phyloP scores from a whole-genome alignment of 1,284 basidiomycete genomes.

The Singerocomus inundabilis region DNA sequence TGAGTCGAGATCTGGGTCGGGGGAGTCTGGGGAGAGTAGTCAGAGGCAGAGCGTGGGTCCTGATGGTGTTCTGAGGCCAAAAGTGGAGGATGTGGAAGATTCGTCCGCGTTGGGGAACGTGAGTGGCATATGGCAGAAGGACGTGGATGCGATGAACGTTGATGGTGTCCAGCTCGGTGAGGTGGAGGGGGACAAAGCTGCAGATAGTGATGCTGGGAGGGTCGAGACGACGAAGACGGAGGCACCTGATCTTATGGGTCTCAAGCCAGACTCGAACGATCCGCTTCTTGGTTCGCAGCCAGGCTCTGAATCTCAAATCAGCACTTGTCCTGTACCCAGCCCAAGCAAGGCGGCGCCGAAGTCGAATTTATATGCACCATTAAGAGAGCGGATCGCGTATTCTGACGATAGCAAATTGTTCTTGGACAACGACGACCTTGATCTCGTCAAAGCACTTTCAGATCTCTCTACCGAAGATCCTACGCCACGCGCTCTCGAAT shows the following conservation, averaged over 20 bases:
- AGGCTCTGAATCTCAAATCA: slow-evolving; percentile 36
- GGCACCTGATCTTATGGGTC: slow-evolving; percentile 23
- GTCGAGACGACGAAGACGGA: slow-evolving; percentile 27
- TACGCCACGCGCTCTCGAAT: slow-evolving; percentile 6
- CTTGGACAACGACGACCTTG: slow-evolving; percentile 51
- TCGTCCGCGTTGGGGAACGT: slow-evolving; percentile 43
- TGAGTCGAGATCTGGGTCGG: slow-evolving; percentile 28
- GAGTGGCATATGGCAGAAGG: slow-evolving; percentile 23
- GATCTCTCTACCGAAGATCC: slow-evolving; percentile 38
- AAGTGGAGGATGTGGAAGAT: slow-evolving; percentile 65
- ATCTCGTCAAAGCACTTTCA: slow-evolving; percentile 39
- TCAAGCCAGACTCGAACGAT: slow-evolving; percentile 45
- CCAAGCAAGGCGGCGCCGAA: slow-evolving; percentile 41
- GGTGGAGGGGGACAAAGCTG: slow-evolving; percentile 30
- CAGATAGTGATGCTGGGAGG: slow-evolving; percentile 33
- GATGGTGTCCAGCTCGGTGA: slow-evolving; percentile 29
- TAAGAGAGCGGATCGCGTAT: slow-evolving; percentile 61
- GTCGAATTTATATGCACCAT: slow-evolving; percentile 46
- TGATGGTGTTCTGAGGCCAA: slow-evolving; percentile 45
- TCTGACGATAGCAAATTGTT: slow-evolving; percentile 58
- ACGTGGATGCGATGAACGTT: slow-evolving; percentile 37
- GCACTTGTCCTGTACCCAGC: slow-evolving; percentile 25
- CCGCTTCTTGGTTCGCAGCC: slow-evolving; percentile 48
- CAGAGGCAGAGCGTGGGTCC: slow-evolving; percentile 28
- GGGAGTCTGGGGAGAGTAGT: slow-evolving; percentile 33